Percentiles rank a stretch among this genome's conserved stretches.
Evolutionary conservation across 176 grass and related monocot genomes (phyloP).

Genomic region (Bromus sterilis): DNA sequence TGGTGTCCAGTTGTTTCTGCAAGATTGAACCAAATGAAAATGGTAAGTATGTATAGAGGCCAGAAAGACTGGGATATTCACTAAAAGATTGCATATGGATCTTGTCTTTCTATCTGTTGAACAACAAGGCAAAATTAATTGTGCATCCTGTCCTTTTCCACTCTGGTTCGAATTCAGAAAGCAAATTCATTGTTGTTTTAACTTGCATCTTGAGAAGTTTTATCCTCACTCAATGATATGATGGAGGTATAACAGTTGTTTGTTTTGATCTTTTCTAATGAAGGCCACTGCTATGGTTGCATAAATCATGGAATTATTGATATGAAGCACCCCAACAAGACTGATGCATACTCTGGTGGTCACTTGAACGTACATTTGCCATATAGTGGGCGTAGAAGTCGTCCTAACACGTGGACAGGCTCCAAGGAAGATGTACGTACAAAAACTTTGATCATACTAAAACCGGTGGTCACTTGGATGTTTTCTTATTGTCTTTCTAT

Average conservation of each 20-base stretch:
- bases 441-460: not conserved
- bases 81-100: not conserved
- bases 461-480: not conserved
- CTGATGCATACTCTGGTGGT: not conserved
- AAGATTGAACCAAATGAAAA: not conserved
- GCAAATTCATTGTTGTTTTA: not conserved
- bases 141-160: not conserved
- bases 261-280: not conserved
- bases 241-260: not conserved
- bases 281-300: conserved; percentile 1
- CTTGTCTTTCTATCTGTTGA: not conserved
- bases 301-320: not conserved
- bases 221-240: not conserved
- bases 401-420: not conserved
- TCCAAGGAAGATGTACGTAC: not conserved
- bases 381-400: not conserved
- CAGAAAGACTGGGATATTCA: not conserved
- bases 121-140: not conserved
- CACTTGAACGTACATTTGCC: not conserved
- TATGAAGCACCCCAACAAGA: not conserved
- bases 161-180: not conserved
- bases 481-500: not conserved
- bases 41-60: not conserved
- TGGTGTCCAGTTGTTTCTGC: not conserved
- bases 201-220: not conserved